These are phyloP conservation scores for Talaromyces liani DNA, from an alignment of 495 filamentous ascomycete species.

Conservation along the genomic window DNA sequence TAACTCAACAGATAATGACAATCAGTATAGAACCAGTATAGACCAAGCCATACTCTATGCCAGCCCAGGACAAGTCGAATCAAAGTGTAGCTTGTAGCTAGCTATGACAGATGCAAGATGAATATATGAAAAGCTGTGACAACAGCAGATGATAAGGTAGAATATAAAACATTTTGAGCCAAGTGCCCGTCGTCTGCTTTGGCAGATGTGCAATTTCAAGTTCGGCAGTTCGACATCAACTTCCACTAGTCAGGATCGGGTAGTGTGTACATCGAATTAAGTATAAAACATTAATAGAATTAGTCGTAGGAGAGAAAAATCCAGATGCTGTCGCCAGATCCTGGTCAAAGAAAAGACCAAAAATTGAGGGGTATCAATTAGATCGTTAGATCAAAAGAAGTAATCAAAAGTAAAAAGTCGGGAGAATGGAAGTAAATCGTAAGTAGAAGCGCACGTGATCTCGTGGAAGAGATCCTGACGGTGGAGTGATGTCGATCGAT, in stretches of 20 bases:
- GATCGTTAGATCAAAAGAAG: slow-evolving; percentile 10
- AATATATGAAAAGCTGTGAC: slow-evolving; percentile 2
- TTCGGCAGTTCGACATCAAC: neutral
- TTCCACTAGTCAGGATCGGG: neutral
- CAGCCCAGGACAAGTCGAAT: neutral
- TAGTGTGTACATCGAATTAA: slow-evolving; percentile 7
- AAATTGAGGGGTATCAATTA: slow-evolving; percentile 9
- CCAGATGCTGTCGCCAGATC: slow-evolving; percentile 7
- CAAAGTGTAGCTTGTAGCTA: neutral
- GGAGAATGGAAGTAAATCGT: neutral
- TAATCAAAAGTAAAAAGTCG: neutral
- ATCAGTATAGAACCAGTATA: neutral
- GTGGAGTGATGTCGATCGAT: neutral
- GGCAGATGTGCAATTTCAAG: neutral
- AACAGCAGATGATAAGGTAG: neutral
- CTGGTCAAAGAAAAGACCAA: neutral
- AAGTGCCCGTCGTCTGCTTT: neutral
- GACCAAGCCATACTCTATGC: slow-evolving; percentile 1
- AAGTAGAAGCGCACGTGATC: slow-evolving; percentile 7
- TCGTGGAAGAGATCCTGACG: slow-evolving; percentile 8
- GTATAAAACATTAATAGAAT: slow-evolving; percentile 7
- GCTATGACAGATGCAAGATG: neutral
- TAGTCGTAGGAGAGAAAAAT: neutral
- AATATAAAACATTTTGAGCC: slow-evolving; percentile 1
- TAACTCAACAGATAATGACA: neutral